A percentile compares a stretch with the other conserved stretches of the same genome.
phyloP scores from a whole-genome alignment of 2,329 filamentous ascomycete genomes.

The Diaporthe amygdali region DNA sequence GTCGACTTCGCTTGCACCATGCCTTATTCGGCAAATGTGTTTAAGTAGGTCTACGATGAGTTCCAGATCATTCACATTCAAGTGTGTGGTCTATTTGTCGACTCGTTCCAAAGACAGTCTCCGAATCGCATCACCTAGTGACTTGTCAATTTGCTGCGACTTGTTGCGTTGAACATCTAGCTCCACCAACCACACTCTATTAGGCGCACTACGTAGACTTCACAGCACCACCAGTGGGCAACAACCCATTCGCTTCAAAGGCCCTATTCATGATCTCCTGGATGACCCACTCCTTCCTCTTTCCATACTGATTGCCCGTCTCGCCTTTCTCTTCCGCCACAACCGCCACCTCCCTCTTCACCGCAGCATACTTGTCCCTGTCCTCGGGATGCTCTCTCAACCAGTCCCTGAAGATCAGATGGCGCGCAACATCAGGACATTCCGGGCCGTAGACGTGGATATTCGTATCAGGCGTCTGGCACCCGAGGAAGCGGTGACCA shows the following conservation, averaged over 20 bases:
- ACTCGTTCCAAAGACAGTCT: no score
- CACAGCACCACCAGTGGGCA: neutral
- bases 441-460: constrained; percentile 54
- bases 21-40: no score
- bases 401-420: constrained; percentile 52
- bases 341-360: constrained; percentile 38
- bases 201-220: no score
- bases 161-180: no score
- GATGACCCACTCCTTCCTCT: neutral
- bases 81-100: no score
- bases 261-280: neutral
- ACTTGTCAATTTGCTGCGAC: no score
- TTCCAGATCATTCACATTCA: no score
- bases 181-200: no score
- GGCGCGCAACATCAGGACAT: constrained; percentile 46
- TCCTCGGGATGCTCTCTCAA: constrained; percentile 44
- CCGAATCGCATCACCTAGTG: no score
- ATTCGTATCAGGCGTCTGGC: constrained; percentile 45
- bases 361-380: constrained; percentile 42
- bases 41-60: no score
- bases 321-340: neutral
- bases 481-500: constrained; percentile 51
- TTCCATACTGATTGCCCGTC: neutral
- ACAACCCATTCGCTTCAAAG: constrained; percentile 31
- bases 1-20: no score